Conservation (phyloP, 257 asterid genomes). For the Solanum chmielewskii region DNA sequence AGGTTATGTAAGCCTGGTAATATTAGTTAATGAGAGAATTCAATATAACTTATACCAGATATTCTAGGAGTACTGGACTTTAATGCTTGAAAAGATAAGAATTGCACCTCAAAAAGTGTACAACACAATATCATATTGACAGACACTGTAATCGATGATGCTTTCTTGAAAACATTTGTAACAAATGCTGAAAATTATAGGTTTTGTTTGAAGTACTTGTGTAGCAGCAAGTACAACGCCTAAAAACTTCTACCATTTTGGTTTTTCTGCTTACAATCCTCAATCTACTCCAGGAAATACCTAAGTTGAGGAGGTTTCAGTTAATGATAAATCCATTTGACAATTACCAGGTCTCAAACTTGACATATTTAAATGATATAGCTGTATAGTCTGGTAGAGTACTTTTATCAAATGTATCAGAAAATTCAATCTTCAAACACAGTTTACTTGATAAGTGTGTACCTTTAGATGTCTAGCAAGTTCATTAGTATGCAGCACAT, state of each 20-base stretch:
- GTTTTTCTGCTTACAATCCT: neutral
- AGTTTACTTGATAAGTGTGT: neutral
- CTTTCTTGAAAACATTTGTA: neutral
- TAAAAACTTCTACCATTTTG: neutral
- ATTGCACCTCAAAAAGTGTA: neutral
- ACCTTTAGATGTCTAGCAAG: conserved; percentile 60
- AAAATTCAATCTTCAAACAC: neutral
- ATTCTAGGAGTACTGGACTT: too few species aligned
- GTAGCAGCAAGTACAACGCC: neutral
- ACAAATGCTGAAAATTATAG: neutral
- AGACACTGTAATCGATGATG: neutral
- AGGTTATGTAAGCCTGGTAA: neutral
- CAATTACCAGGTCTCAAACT: neutral
- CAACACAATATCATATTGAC: neutral
- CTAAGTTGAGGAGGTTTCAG: neutral
- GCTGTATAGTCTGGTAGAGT: neutral
- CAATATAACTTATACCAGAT: too few species aligned
- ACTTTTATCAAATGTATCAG: neutral
- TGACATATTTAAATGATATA: neutral
- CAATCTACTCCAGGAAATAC: neutral
- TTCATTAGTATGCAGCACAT: conserved; percentile 65
- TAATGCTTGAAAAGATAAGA: neutral
- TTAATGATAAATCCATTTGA: neutral
- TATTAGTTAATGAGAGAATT: neutral
- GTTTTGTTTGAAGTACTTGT: neutral